Evolutionary conservation across 2,329 filamentous ascomycete species (phyloP), one percentile per base, ranked within the genome.

Genomic region (Aspergillus udagawae): DNA sequence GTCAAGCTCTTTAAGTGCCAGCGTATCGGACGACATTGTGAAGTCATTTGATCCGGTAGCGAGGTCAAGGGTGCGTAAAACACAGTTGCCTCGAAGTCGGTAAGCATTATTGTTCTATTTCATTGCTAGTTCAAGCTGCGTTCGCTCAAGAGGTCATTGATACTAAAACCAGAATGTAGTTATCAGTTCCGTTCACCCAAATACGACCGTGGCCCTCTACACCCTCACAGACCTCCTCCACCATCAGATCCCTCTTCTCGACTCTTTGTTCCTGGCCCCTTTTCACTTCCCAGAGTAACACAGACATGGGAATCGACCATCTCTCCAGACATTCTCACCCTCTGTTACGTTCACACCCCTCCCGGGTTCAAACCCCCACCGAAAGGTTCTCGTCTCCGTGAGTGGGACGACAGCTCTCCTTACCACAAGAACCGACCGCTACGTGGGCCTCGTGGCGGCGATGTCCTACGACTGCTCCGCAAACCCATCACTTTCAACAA

Each of bases 111-210:
- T 50, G 38, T 7, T 14, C 32, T 38, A 7, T 28, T 32, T 32
- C 50, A 23, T 23, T 28, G 8, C 4, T 12, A 64, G 28, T 21
- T 38, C 27, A 23, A 41, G 25, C 35, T 49, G 42, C 48, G 54
- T 38, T 54, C 44, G 20, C 50, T 41, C 49, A 42, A 55, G 49
- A 47, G 32, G 50, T 45, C 10, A 48, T 52, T 49, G 55, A 57
- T 61, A 55, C 62, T 42, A 32, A 47, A n/a, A 23, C 29, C 44
- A 50, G 52, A 35, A 52, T 44, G 32, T 60, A 96, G 93, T 82
- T 99, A 97, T 79, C 90, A 96, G 77, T 97, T 89, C 76, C 91
- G 92, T 63, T 88, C 93, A 52, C 94, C 94, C 62, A 94, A 93
- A 79, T 99, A 92, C 83, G 87, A 96, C 75, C 90, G 93, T 69